Conservation (phyloP, 305 asterid species). For the Withania somnifera region DNA sequence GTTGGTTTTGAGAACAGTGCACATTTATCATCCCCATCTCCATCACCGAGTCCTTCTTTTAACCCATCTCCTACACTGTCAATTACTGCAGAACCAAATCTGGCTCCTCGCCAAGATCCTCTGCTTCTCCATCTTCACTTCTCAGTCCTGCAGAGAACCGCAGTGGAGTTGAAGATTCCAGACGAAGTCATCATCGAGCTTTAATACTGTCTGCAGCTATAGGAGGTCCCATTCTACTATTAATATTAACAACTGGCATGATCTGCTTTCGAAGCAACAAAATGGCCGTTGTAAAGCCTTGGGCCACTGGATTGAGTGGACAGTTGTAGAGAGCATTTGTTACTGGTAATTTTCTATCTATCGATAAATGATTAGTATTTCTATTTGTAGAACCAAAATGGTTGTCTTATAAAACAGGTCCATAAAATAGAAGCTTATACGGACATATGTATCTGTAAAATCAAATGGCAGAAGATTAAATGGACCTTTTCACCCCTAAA, state of each 20-base stretch:
- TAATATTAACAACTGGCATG: constrained; percentile 19
- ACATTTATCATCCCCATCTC: constrained; percentile 13
- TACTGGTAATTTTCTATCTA: constrained; percentile 43
- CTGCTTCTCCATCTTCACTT: constrained; percentile 28
- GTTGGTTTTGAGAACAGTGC: neutral
- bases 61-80: constrained; percentile 14
- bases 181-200: constrained; percentile 7
- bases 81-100: neutral
- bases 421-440: neutral
- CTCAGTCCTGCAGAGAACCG: constrained; percentile 16
- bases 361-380: neutral
- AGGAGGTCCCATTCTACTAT: constrained; percentile 45
- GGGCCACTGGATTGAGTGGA: constrained; percentile 93
- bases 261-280: constrained; percentile 34
- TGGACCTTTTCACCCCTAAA: neutral
- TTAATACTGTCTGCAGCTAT: constrained; percentile 30
- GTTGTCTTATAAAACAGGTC: neutral
- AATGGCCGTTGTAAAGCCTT: constrained; percentile 74
- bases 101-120: constrained; percentile 15
- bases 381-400: neutral
- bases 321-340: constrained; percentile 85
- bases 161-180: neutral
- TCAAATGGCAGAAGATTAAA: neutral
- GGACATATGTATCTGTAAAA: neutral
- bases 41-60: constrained; percentile 14